Conservation (phyloP, 495 filamentous ascomycete species). For the Penicillium longicatenatum region DNA sequence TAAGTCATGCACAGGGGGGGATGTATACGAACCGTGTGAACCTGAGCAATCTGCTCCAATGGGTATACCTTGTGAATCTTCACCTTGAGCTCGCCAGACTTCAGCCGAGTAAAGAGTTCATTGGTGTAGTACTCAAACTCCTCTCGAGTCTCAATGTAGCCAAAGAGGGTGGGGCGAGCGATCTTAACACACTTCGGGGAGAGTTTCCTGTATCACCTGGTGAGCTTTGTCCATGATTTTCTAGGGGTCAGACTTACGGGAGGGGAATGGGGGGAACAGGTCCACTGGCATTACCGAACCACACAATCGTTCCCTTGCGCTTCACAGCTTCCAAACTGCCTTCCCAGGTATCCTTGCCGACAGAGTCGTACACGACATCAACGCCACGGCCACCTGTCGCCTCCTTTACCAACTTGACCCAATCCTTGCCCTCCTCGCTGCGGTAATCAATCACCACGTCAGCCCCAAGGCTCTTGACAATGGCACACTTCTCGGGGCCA, state of each 20-base stretch:
- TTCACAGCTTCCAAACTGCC: conserved; percentile 73
- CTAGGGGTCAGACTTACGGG: conserved; percentile 41
- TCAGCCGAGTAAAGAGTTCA: conserved; percentile 74
- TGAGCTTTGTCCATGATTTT: background rate
- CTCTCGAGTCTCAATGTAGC: conserved; percentile 73
- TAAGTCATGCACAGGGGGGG: background rate
- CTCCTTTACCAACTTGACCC: conserved; percentile 65
- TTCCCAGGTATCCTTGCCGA: conserved; percentile 88
- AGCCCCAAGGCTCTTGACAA: conserved; percentile 70
- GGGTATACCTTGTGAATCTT: conserved; percentile 81
- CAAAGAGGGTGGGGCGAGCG: conserved; percentile 70
- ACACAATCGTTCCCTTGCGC: conserved; percentile 80
- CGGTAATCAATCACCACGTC: conserved; percentile 73
- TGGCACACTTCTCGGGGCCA: conserved; percentile 67
- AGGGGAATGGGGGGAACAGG: conserved; percentile 76
- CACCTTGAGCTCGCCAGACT: conserved; percentile 67
- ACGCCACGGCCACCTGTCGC: conserved; percentile 73
- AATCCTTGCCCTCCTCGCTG: conserved; percentile 64
- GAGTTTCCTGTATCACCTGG: conserved; percentile 44
- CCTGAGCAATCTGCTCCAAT: conserved; percentile 71
- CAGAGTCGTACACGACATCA: conserved; percentile 82
- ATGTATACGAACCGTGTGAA: conserved; percentile 57
- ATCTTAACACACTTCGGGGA: conserved; percentile 79
- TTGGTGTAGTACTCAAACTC: conserved; percentile 72
- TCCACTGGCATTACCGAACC: conserved; percentile 89